Evolutionary conservation across 1,284 basidiomycete species (phyloP), one percentile per base, ranked within the genome.

Genomic region (Irpex lacteus): DNA sequence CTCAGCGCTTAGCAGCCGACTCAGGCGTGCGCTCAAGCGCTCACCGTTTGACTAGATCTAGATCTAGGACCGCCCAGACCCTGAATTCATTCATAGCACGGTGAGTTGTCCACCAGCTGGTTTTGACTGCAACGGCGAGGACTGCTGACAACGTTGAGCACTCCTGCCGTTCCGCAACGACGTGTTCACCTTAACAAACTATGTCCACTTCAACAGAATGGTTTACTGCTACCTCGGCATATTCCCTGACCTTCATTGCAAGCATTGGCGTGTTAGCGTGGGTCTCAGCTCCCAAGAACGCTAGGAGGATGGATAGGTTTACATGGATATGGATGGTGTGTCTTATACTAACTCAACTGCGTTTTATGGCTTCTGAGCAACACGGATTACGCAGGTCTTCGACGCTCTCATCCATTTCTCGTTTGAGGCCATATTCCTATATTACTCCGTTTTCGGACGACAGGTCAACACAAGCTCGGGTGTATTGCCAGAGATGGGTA

Each of bases 341-440:
- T 72, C 1, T n/a, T 19, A 74, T 72, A 62, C 47, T 49, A 4
- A 11, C 4, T 34, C 13, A 36, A 11, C 37, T 1, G 13, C 6
- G 18, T 21, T 1, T 34, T 34, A 19, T 34, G 26, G 3, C 37
- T 5, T 1, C 8, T 34, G 18, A 7, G 8, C 4, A 56, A 56
- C 50, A 19, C 18, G 13, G 13, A 5, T 7, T 37, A 5, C 26
- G 40, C 61, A 92, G 87, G 82, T 87, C 8, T 94, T 92, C 68
- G 89, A 93, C 71, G 89, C 85, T 1, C 80, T 92, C 71, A 91
- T 91, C 63, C 92, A 94, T 72, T 91, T 92, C 74, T 81, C 81
- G 0, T 87, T 92, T 64, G 92, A 94, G 71, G 91, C 88, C 5
- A 86, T 89, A 5, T 94, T 91, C 79, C 77, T 94, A 47, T 92